Evolutionary conservation across 306 rosid species (phyloP).

Genomic region (Sechiopsis laciniata): DNA sequence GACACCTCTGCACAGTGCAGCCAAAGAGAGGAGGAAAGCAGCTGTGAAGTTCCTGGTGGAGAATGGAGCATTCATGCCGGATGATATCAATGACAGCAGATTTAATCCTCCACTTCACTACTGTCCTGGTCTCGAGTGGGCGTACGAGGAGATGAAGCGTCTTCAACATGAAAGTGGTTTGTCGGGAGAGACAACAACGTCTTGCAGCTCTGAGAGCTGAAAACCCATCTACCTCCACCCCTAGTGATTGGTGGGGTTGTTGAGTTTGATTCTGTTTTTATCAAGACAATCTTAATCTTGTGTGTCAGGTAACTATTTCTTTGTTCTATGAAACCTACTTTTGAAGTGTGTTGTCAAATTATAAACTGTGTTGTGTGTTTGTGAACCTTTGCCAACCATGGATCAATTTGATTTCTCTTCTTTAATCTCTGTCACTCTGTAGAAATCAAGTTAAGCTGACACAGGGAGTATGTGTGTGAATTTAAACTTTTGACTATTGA

Average conservation of each 20-base stretch:
- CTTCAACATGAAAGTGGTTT: constrained; percentile 44
- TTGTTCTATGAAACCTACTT: not conserved
- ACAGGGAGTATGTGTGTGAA: too few species aligned
- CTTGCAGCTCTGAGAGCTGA: constrained; percentile 59
- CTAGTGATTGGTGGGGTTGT: too few species aligned
- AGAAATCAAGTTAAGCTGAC: too few species aligned
- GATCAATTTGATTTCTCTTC: not conserved
- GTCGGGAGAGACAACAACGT: constrained; percentile 44
- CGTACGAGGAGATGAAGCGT: constrained; percentile 88
- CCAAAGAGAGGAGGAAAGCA: constrained; percentile 82
- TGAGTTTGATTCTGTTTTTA: not conserved
- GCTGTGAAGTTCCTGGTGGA: constrained; percentile 74
- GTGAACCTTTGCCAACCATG: not conserved
- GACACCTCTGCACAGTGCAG: constrained; percentile 96
- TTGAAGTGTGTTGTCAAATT: not conserved
- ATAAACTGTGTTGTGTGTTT: constrained; percentile 1
- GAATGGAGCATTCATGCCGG: constrained; percentile 92
- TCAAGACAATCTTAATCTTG: not conserved
- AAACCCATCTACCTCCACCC: not conserved
- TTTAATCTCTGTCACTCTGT: too few species aligned
- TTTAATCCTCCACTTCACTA: constrained; percentile 95
- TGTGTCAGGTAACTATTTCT: not conserved
- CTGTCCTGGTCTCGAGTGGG: constrained; percentile 96
- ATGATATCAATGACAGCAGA: constrained; percentile 72
- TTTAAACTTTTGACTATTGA: too few species aligned